Evolutionary conservation across 768 basidiomycete genomes (phyloP).

Genomic region (Kwoniella sp.): DNA sequence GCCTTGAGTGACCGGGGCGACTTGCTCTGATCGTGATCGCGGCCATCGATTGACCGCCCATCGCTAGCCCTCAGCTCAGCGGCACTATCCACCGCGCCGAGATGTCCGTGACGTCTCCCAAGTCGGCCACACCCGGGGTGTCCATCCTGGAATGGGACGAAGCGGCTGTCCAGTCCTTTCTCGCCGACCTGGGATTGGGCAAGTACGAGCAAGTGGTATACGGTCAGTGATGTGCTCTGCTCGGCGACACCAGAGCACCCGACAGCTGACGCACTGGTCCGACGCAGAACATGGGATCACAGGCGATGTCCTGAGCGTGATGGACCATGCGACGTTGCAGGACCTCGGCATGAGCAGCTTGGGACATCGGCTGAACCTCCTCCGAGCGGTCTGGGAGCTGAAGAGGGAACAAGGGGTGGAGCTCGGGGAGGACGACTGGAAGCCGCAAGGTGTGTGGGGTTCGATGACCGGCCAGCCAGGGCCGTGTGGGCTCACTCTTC

Average conservation of each 20-base stretch:
- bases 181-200: conserved; percentile 69
- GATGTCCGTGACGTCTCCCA: conserved; percentile 32
- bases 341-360: conserved; percentile 82
- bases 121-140: conserved; percentile 22
- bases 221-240: conserved; percentile 55
- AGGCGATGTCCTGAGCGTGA: conserved; percentile 78
- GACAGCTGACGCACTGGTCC: background rate
- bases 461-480: background rate
- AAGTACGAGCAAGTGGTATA: conserved; percentile 79
- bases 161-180: conserved; percentile 65
- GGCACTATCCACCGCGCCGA: no score
- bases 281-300: conserved; percentile 79
- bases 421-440: conserved; percentile 44
- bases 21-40: no score
- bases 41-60: no score
- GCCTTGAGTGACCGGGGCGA: no score
- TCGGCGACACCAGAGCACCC: conserved; percentile 10
- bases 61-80: no score
- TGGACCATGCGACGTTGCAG: conserved; percentile 79
- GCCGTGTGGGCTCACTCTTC: background rate
- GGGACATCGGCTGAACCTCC: conserved; percentile 84
- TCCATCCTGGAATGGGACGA: conserved; percentile 52
- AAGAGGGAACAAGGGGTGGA: conserved; percentile 74
- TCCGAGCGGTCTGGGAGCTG: conserved; percentile 84
- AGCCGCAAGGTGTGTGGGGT: conserved; percentile 31